Evolutionary conservation across 202 grass and related monocot species (phyloP).

Genomic region (Bolboschoenoplectus hybrid): DNA sequence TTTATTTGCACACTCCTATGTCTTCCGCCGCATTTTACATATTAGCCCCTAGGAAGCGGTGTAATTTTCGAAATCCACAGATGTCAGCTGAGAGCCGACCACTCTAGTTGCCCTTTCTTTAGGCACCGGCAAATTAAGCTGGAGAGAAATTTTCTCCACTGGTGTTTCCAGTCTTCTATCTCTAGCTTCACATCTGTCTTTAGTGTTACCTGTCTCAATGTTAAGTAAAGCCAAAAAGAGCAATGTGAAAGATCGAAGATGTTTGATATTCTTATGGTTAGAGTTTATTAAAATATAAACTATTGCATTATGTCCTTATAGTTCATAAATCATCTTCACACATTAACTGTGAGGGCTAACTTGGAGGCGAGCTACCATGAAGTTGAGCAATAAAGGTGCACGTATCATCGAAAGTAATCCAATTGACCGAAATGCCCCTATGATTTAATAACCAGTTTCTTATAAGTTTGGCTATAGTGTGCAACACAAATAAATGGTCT

Average conservation of each 20-base stretch:
- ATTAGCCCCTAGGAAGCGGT: not conserved
- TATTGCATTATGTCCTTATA: too few species aligned
- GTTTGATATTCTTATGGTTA: not conserved
- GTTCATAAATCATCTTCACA: not conserved
- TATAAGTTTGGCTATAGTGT: not conserved
- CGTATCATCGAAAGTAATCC: not conserved
- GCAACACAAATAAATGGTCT: too few species aligned
- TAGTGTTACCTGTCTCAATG: not conserved
- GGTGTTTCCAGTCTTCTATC: not conserved
- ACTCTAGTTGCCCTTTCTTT: not conserved
- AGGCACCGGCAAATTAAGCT: not conserved
- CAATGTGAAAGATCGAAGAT: not conserved
- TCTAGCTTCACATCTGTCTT: not conserved
- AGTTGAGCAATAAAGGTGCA: not conserved
- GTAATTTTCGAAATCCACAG: not conserved
- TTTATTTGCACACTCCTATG: not conserved
- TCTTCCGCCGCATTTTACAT: not conserved
- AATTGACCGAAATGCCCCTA: slow-evolving; percentile 7
- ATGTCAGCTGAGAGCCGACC: not conserved
- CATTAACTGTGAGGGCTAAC: not conserved
- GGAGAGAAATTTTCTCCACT: not conserved
- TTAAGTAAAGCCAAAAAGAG: not conserved
- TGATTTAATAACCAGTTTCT: not conserved
- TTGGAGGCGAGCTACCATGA: not conserved
- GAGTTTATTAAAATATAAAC: not conserved